These are phyloP conservation scores for Pezicula carpinea DNA, from an alignment of 2,329 filamentous ascomycete genomes.

Conservation along the genomic window DNA sequence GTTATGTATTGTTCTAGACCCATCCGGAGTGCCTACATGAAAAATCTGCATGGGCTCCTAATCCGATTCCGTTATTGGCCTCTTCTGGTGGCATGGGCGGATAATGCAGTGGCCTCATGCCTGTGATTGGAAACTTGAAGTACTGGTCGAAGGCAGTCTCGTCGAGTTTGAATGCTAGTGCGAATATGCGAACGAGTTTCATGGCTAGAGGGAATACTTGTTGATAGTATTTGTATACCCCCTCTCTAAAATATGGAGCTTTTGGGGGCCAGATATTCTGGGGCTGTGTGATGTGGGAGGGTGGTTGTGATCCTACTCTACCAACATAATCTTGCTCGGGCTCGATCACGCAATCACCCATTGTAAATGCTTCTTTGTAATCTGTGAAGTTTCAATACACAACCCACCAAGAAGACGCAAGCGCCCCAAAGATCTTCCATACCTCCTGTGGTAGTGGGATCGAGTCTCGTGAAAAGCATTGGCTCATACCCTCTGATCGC, in stretches of 20 bases:
- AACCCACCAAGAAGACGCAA: no score
- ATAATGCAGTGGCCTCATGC: constrained; percentile 36
- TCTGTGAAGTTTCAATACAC: not conserved
- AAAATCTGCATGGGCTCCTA: constrained; percentile 38
- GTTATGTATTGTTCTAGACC: not conserved
- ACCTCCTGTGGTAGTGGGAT: constrained; percentile 28
- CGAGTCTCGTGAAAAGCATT: constrained; percentile 29
- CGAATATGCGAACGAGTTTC: constrained; percentile 30
- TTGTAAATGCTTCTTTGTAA: constrained; percentile 31
- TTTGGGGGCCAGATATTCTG: constrained; percentile 32
- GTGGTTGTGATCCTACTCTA: constrained; percentile 22
- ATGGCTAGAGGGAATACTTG: constrained; percentile 42
- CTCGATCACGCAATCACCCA: constrained; percentile 33
- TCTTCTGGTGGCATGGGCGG: constrained; percentile 29
- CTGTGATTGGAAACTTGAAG: constrained; percentile 36
- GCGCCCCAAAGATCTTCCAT: constrained; percentile 3
- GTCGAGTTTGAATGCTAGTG: constrained; percentile 34
- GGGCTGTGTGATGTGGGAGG: constrained; percentile 23
- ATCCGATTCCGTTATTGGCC: constrained; percentile 24
- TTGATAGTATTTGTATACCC: constrained; percentile 39
- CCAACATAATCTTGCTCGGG: constrained; percentile 31
- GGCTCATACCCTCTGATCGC: constrained; percentile 32
- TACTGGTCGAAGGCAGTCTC: constrained; percentile 33
- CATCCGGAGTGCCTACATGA: constrained; percentile 24
- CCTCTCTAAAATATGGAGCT: constrained; percentile 37